These are phyloP conservation scores for Colletotrichum phormii DNA, from an alignment of 2,329 filamentous ascomycete species.

Conservation along the genomic window DNA sequence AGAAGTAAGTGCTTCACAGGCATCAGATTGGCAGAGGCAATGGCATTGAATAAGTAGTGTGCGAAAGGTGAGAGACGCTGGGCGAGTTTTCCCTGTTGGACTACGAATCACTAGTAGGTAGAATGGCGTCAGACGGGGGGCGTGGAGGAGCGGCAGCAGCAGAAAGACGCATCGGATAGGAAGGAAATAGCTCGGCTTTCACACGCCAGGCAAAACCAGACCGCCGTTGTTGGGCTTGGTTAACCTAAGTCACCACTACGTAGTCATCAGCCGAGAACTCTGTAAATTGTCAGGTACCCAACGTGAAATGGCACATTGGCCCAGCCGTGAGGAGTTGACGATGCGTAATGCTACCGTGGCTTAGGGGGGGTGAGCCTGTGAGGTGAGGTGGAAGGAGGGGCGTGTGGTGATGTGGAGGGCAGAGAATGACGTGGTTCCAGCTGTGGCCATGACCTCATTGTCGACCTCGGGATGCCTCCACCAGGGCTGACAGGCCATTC, in stretches of 20 bases:
- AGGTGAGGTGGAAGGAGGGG: neutral
- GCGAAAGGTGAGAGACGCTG: neutral
- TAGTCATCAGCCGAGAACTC: neutral
- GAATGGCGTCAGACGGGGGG: slow-evolving; percentile 29
- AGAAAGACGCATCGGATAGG: neutral
- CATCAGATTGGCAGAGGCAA: neutral
- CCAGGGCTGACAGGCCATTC: neutral
- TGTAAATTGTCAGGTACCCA: neutral
- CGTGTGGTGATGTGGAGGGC: neutral
- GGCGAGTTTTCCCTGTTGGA: neutral
- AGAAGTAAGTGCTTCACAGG: neutral
- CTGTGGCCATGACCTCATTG: slow-evolving; percentile 25
- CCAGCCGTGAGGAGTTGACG: neutral
- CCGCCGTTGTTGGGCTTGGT: neutral
- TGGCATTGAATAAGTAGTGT: slow-evolving; percentile 33
- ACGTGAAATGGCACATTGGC: neutral
- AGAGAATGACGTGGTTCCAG: slow-evolving; percentile 35
- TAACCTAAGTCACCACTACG: neutral
- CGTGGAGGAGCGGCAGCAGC: neutral
- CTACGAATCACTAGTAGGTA: neutral
- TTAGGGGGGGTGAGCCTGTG: neutral
- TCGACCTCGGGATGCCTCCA: neutral
- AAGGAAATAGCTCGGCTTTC: neutral
- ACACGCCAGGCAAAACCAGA: neutral
- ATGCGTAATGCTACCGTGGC: slow-evolving; percentile 33